These are phyloP conservation scores for Earliella scabrosa DNA, from an alignment of 1,284 basidiomycete genomes.

Conservation along the genomic window DNA sequence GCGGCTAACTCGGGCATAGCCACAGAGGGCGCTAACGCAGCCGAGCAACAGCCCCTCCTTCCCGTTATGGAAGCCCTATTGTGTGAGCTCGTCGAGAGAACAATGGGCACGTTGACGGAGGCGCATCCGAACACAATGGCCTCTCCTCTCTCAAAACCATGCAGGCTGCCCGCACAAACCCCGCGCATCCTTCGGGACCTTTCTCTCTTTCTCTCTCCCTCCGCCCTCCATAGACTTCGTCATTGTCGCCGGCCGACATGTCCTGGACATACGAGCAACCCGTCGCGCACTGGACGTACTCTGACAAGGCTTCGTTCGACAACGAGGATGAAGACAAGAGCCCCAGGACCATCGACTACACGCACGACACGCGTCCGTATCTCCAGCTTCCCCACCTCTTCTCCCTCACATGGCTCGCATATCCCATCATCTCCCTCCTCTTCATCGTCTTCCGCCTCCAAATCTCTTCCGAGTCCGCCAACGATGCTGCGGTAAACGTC, in stretches of 20 bases:
- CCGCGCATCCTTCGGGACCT: constrained; percentile 23
- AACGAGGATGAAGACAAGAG: constrained; percentile 45
- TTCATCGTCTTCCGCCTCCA: constrained; percentile 86
- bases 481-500: constrained; percentile 68
- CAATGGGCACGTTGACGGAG: constrained; percentile 12
- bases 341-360: constrained; percentile 37
- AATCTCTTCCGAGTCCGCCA: constrained; percentile 71
- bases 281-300: constrained; percentile 41
- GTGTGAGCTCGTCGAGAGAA: constrained; percentile 13
- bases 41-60: background rate
- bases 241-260: constrained; percentile 55
- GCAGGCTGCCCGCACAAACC: background rate
- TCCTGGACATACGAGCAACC: constrained; percentile 32
- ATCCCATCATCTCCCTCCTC: constrained; percentile 83
- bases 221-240: constrained; percentile 30
- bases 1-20: too few relatives aligned
- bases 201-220: constrained; percentile 27
- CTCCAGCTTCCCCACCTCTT: constrained; percentile 83
- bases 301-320: constrained; percentile 43
- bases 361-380: constrained; percentile 73
- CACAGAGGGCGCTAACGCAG: too few relatives aligned
- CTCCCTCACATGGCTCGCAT: constrained; percentile 84
- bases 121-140: constrained; percentile 30
- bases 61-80: constrained; percentile 20
- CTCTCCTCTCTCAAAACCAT: constrained; percentile 30